Percentiles rank a stretch among this genome's conserved stretches.
phyloP scores from a whole-genome alignment of 2,329 filamentous ascomycete species.

The Colletotrichum destructivum region DNA sequence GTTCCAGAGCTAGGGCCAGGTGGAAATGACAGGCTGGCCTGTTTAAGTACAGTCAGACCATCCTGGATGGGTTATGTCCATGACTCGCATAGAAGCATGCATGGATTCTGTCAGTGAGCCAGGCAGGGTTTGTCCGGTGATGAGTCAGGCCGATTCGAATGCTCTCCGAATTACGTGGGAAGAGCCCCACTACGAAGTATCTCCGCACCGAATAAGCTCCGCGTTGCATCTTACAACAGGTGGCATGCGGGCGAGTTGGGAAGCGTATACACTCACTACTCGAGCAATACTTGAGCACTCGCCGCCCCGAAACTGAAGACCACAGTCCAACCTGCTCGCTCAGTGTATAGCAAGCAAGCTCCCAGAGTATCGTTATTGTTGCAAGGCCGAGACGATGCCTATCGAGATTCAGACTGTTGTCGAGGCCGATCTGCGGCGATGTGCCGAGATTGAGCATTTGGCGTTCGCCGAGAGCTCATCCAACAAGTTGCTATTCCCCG shows the following conservation, averaged over 20 bases:
- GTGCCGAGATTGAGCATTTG: constrained; percentile 36
- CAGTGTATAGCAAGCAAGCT: not conserved
- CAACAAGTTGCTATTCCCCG: constrained; percentile 47
- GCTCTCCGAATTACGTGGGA: too few species aligned
- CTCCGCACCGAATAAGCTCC: not conserved
- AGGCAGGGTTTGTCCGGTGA: not conserved
- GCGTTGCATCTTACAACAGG: not conserved
- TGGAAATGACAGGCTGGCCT: too few species aligned
- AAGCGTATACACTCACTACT: too few species aligned
- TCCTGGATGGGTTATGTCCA: too few species aligned
- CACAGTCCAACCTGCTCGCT: not conserved
- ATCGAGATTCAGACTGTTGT: constrained; percentile 39
- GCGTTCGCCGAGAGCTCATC: constrained; percentile 30
- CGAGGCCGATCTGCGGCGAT: constrained; percentile 33
- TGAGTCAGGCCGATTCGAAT: constrained; percentile 35
- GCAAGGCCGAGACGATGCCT: constrained; percentile 20
- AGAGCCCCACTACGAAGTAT: not conserved
- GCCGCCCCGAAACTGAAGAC: not conserved
- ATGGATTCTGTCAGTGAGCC: too few species aligned
- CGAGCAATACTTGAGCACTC: not conserved
- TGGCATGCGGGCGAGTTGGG: not conserved
- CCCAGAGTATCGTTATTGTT: not conserved
- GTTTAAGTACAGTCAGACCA: too few species aligned
- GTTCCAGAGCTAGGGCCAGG: too few species aligned
- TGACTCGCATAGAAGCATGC: too few species aligned